Evolutionary conservation across 202 grass and related monocot species (phyloP).

Genomic region (Musa balbisiana): DNA sequence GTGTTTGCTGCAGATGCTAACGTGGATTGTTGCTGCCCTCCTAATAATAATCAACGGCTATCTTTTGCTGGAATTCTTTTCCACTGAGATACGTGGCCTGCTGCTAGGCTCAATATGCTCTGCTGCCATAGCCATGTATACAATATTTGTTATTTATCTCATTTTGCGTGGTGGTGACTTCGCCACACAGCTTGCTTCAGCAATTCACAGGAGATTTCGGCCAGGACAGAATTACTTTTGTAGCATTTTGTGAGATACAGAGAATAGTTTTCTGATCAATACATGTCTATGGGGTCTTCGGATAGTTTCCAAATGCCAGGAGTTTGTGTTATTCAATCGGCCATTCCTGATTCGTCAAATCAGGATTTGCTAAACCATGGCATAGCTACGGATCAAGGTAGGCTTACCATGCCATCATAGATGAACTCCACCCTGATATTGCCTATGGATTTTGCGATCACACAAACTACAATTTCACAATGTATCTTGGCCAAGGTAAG

Average conservation of each 20-base stretch:
- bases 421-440: background rate
- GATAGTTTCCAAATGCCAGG: background rate
- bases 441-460: background rate
- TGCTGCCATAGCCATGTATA: background rate
- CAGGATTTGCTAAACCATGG: background rate
- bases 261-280: background rate
- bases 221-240: background rate
- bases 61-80: constrained; percentile 23
- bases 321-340: background rate
- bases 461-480: no score
- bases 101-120: constrained; percentile 1
- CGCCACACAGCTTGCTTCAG: background rate
- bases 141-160: constrained; percentile 11
- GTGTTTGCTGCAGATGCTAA: background rate
- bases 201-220: background rate
- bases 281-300: background rate
- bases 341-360: background rate
- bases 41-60: constrained; percentile 20
- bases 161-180: constrained; percentile 2
- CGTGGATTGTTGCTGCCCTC: constrained; percentile 6
- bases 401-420: background rate
- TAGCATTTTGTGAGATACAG: background rate
- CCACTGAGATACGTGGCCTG: constrained; percentile 6
- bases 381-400: background rate
- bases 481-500: no score